Percentiles rank a stretch among this genome's conserved stretches.
Evolutionary conservation across 441 rosid species (phyloP).

Genomic region (Omphalea diandra): DNA sequence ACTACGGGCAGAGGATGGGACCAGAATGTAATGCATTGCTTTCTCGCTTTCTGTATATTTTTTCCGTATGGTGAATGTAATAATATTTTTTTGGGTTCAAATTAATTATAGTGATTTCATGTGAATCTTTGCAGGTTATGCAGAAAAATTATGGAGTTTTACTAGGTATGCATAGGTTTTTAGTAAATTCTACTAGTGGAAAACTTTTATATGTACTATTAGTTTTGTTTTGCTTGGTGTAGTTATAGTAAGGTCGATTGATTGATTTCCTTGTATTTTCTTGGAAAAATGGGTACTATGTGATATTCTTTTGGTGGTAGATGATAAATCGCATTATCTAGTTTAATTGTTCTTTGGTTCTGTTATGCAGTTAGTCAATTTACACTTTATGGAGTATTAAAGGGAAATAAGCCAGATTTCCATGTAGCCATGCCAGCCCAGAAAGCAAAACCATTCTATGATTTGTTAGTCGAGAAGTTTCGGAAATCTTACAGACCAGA

Average conservation of each 20-base stretch:
- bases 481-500: slow-evolving; percentile 53
- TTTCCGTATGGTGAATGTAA: not conserved
- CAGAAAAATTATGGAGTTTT: slow-evolving; percentile 72
- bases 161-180: slow-evolving; percentile 66
- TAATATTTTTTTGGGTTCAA: not conserved
- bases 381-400: slow-evolving; percentile 80
- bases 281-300: too few relatives aligned
- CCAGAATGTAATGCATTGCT: slow-evolving; percentile 48
- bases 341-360: slow-evolving; percentile 17
- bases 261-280: too few relatives aligned
- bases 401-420: slow-evolving; percentile 98
- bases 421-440: slow-evolving; percentile 94
- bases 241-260: too few relatives aligned
- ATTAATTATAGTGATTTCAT: not conserved
- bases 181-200: too few relatives aligned
- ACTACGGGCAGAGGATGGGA: slow-evolving; percentile 84
- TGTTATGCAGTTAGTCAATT: slow-evolving; percentile 90
- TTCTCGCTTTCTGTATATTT: not conserved
- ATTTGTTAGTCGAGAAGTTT: slow-evolving; percentile 61
- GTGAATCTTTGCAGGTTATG: slow-evolving; percentile 61
- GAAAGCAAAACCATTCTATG: slow-evolving; percentile 73
- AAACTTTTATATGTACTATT: too few relatives aligned
- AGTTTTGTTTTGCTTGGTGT: too few relatives aligned
- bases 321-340: not conserved
- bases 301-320: not conserved